These are phyloP conservation scores for Taphrina sp. DNA, from an alignment of 1,139 yeast species.

Conservation along the genomic window DNA sequence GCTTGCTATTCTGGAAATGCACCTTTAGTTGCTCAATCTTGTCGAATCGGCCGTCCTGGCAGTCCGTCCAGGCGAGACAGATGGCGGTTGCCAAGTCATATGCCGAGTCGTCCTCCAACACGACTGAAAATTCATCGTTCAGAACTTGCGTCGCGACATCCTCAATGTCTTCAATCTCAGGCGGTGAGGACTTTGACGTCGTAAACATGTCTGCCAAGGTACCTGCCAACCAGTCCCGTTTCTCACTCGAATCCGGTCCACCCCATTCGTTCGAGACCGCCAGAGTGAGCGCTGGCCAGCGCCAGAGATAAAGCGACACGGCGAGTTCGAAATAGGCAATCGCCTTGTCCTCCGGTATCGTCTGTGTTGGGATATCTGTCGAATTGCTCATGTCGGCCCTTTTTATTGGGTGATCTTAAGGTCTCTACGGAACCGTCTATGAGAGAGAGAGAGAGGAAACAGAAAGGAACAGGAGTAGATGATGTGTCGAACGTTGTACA, in stretches of 20 bases:
- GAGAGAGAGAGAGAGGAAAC: too few relatives aligned
- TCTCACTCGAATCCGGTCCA: conserved; percentile 83
- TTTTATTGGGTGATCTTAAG: too few relatives aligned
- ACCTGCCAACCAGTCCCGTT: conserved; percentile 93
- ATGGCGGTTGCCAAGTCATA: conserved; percentile 65
- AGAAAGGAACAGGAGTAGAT: too few relatives aligned
- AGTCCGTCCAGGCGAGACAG: conserved; percentile 64
- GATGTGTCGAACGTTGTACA: too few relatives aligned
- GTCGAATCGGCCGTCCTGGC: conserved; percentile 53
- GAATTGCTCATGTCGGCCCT: conserved; percentile 3
- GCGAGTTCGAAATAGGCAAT: conserved; percentile 28
- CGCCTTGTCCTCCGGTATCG: conserved; percentile 12
- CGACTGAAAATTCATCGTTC: conserved; percentile 91
- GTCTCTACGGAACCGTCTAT: too few relatives aligned
- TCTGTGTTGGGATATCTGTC: conserved; percentile 5
- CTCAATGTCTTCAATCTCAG: conserved; percentile 73
- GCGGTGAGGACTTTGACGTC: background rate
- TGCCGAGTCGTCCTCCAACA: conserved; percentile 86
- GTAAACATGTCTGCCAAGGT: conserved; percentile 67
- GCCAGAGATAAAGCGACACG: conserved; percentile 29
- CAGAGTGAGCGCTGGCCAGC: conserved; percentile 80
- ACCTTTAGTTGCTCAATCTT: conserved; percentile 60
- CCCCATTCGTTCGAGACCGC: conserved; percentile 99
- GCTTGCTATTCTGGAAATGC: conserved; percentile 52
- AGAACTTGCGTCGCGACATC: conserved; percentile 82